A percentile compares a stretch with the other conserved stretches of the same genome.
Conservation (phyloP, 2,329 filamentous ascomycete genomes). For the Penicillium thymicola region DNA sequence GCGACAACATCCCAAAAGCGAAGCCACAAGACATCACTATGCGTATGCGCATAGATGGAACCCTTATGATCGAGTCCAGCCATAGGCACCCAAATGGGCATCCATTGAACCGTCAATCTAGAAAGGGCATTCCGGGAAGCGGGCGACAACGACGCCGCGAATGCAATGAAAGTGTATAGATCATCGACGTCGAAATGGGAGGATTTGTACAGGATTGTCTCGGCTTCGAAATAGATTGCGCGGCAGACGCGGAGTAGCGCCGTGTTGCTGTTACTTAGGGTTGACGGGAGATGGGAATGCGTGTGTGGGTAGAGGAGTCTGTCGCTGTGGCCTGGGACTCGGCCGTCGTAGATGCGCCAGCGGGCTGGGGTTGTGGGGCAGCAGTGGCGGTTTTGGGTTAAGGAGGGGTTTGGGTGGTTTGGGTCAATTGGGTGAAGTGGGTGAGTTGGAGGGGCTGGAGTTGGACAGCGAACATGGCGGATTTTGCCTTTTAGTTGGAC, state of each 20-base stretch:
- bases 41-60: slow-evolving; percentile 37
- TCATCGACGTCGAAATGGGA: slow-evolving; percentile 37
- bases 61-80: slow-evolving; percentile 27
- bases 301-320: slow-evolving; percentile 37
- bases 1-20: slow-evolving; percentile 31
- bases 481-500: slow-evolving; percentile 37
- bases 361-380: slow-evolving; percentile 33
- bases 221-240: slow-evolving; percentile 35
- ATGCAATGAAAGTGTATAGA: slow-evolving; percentile 37
- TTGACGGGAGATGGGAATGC: slow-evolving; percentile 21
- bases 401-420: slow-evolving; percentile 15
- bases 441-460: background rate
- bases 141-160: slow-evolving; percentile 24
- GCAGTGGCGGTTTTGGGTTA: slow-evolving; percentile 32
- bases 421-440: background rate
- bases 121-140: slow-evolving; percentile 19
- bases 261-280: slow-evolving; percentile 24
- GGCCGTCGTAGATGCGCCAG: slow-evolving; percentile 28
- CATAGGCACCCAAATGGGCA: slow-evolving; percentile 36
- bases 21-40: slow-evolving; percentile 35
- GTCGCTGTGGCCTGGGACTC: slow-evolving; percentile 17
- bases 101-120: slow-evolving; percentile 33
- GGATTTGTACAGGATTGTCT: slow-evolving; percentile 28
- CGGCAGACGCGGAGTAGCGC: slow-evolving; percentile 34
- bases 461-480: slow-evolving; percentile 33